phyloP scores from a whole-genome alignment of 1,284 basidiomycete species.

The Tylopilus sp. region DNA sequence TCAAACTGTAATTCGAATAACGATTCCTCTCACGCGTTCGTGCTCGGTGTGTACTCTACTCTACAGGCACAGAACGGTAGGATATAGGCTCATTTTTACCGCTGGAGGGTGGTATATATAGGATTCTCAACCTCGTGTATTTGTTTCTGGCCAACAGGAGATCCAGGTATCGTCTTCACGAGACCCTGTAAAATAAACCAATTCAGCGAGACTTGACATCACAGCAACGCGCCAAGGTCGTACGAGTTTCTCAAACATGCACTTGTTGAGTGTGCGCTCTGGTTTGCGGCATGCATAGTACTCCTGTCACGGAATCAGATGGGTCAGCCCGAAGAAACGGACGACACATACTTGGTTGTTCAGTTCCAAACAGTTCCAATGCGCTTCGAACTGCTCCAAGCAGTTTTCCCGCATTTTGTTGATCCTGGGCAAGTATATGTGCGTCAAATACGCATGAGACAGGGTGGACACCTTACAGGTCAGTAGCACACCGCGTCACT shows the following conservation, averaged over 20 bases:
- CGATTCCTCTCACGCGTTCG: not conserved
- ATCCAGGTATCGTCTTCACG: conserved; percentile 92
- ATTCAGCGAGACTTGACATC: conserved; percentile 1
- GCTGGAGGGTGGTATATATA: conserved; percentile 83
- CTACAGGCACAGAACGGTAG: conserved; percentile 22
- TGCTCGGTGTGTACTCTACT: conserved; percentile 26
- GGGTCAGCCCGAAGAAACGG: not conserved
- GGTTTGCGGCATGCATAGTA: conserved; percentile 93
- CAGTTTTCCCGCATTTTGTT: conserved; percentile 95
- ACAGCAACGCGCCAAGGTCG: conserved; percentile 40
- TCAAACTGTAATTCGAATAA: too few species aligned
- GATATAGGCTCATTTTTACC: conserved; percentile 52
- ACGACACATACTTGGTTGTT: conserved; percentile 87
- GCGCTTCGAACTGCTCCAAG: conserved; percentile 88
- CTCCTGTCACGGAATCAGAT: conserved; percentile 58
- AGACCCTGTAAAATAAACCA: conserved; percentile 73
- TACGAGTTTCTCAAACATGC: conserved; percentile 97
- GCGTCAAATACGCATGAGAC: conserved; percentile 1
- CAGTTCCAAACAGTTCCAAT: conserved; percentile 96
- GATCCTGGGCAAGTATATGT: conserved; percentile 67
- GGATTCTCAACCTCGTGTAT: conserved; percentile 94
- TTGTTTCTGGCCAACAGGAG: conserved; percentile 86
- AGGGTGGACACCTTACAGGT: conserved; percentile 75
- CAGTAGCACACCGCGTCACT: conserved; percentile 95
- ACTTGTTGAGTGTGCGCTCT: conserved; percentile 92